Base-by-base conservation (phyloP, 306 rosid species). In the Cucurbita argyrosperma region DNA sequence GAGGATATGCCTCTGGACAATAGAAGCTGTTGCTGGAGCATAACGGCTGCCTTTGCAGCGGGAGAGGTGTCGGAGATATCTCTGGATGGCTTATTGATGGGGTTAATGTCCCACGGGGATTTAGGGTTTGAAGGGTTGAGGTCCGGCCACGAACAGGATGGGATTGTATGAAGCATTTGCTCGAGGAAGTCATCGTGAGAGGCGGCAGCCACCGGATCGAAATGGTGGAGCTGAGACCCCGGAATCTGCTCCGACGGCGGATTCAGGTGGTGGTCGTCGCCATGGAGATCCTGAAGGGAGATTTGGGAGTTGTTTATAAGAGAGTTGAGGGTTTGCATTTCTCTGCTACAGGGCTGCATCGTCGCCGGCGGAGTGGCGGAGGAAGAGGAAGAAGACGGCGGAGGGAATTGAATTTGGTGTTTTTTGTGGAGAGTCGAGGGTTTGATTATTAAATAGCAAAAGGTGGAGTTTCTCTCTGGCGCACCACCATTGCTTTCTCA, bases 101-200 rank as follows among this genome's bases (percentile, higher is more conserved):
- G 78, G 37, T 74, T 51, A 14, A 76, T 64, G 60, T 89, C 90
- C 92, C 96, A 89, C 4, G 87, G 82, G 37, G 85, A 82, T 62
- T 71, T 77, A 30, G 74, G 4, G 59, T 70, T 70, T 8, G 58
- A 37, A 30, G 74, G 74, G 13, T 70, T 50, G 19, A 84, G 87
- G 81, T 87, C 90, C 5, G 85, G 74, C 94, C 94, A 90, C 0
- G 96, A 78, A 52, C 82, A 83, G 18, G 92, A 78, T 1, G 87
- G 79, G 68, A 91, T 83, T 52, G 79, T 84, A 38, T 96, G 88
- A 70, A 94, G 94, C 85, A 94, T 88, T 82, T 94, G 97, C 43
- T 94, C 95, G 76, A 94, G 87, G 21, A 94, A 91, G 80, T 91
- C 99, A 37, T 94, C 99, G 73, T 88, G 88, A 21, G 90, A 71